phyloP scores from a whole-genome alignment of 257 asterid genomes.

The Penstemon davidsonii region DNA sequence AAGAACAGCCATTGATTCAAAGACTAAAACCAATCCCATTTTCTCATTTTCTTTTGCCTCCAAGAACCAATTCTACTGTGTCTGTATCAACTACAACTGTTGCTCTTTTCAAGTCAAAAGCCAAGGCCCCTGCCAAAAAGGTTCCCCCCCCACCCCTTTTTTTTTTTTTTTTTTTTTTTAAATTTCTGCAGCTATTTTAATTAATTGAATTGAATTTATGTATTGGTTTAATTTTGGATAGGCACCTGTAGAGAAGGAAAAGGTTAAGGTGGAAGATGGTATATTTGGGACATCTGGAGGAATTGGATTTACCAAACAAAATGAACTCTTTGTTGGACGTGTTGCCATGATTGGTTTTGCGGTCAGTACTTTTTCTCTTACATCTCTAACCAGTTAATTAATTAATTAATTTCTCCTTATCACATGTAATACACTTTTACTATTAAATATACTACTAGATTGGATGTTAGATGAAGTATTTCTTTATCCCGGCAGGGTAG shows the following conservation, averaged over 20 bases:
- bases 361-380: constrained; percentile 40
- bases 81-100: constrained; percentile 33
- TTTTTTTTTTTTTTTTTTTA: background rate
- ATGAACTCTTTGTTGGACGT: constrained; percentile 93
- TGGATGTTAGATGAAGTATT: no score
- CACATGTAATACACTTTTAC: background rate
- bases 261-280: constrained; percentile 80
- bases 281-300: constrained; percentile 93
- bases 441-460: no score
- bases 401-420: background rate
- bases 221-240: background rate
- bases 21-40: constrained; percentile 51
- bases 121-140: constrained; percentile 83
- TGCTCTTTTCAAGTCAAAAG: constrained; percentile 70
- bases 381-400: no score
- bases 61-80: constrained; percentile 32
- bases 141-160: constrained; percentile 23
- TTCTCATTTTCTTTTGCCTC: constrained; percentile 46
- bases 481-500: no score
- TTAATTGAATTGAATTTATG: background rate
- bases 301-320: constrained; percentile 82
- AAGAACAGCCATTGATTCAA: constrained; percentile 45
- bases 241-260: constrained; percentile 46
- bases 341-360: constrained; percentile 97
- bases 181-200: background rate